These are phyloP conservation scores for Rhipidocladum racemiflorum DNA, from an alignment of 176 grass and related monocot species.

Conservation along the genomic window DNA sequence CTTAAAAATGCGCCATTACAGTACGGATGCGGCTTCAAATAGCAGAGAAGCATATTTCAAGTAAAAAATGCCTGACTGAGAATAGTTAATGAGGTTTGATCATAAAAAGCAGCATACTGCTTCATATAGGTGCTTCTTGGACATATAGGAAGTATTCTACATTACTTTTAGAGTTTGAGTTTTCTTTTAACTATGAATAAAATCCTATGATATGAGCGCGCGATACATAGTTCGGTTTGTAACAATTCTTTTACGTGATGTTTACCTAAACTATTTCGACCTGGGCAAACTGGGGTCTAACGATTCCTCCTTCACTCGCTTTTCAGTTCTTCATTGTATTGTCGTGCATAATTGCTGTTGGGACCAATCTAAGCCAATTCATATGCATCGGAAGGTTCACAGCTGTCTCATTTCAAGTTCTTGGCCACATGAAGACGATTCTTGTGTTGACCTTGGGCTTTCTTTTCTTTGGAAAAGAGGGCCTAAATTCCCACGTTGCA, in stretches of 20 bases:
- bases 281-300: background rate
- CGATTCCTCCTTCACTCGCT: background rate
- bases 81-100: background rate
- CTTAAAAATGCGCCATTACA: background rate
- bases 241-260: background rate
- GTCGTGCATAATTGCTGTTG: slow-evolving; percentile 43
- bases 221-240: background rate
- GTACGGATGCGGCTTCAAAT: background rate
- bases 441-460: slow-evolving; percentile 44
- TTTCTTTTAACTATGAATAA: background rate
- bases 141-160: background rate
- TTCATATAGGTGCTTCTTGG: background rate
- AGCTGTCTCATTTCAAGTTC: slow-evolving; percentile 32
- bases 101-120: background rate
- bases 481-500: slow-evolving; percentile 36
- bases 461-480: slow-evolving; percentile 32
- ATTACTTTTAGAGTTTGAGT: background rate
- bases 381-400: slow-evolving; percentile 49
- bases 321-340: slow-evolving; percentile 43
- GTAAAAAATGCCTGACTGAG: background rate
- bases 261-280: background rate
- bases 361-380: slow-evolving; percentile 48
- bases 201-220: background rate
- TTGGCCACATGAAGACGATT: slow-evolving; percentile 54
- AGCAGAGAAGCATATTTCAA: background rate